These are phyloP conservation scores for Leccinum ochraceum DNA, from an alignment of 768 basidiomycete species.

Conservation along the genomic window DNA sequence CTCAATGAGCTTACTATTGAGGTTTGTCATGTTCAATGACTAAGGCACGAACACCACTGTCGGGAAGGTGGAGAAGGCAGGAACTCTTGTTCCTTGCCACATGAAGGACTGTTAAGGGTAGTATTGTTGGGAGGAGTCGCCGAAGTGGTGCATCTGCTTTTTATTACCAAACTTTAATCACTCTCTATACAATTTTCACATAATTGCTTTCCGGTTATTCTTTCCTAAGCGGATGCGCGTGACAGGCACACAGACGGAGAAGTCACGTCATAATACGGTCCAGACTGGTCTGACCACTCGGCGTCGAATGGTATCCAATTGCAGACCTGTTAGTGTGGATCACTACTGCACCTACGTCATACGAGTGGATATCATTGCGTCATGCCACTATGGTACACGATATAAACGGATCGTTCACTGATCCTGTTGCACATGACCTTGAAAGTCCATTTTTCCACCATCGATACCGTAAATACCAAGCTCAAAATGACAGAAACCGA, in stretches of 20 bases:
- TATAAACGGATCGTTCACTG: neutral
- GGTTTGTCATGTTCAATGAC: neutral
- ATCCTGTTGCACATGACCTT: slow-evolving; percentile 8
- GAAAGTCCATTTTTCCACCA: slow-evolving; percentile 22
- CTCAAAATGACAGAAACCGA: neutral
- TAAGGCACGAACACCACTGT: neutral
- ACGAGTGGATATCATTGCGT: neutral
- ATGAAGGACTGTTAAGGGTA: neutral
- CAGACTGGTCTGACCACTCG: too few relatives aligned
- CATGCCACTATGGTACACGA: neutral
- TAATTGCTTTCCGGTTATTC: neutral
- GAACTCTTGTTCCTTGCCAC: neutral
- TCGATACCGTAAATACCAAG: slow-evolving; percentile 1
- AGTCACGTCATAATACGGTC: too few relatives aligned
- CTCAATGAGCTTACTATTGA: neutral
- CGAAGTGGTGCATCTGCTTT: neutral
- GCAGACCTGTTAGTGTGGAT: too few relatives aligned
- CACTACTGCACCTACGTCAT: neutral
- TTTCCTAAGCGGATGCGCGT: neutral
- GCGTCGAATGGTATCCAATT: neutral
- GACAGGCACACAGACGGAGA: too few relatives aligned
- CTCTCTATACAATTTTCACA: slow-evolving; percentile 1
- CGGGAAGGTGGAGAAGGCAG: neutral
- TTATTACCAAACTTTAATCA: neutral
- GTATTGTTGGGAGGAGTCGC: neutral